Evolutionary conservation across 805 yeast genomes (phyloP).

Genomic region (Zygosaccharomyces siamensis): DNA sequence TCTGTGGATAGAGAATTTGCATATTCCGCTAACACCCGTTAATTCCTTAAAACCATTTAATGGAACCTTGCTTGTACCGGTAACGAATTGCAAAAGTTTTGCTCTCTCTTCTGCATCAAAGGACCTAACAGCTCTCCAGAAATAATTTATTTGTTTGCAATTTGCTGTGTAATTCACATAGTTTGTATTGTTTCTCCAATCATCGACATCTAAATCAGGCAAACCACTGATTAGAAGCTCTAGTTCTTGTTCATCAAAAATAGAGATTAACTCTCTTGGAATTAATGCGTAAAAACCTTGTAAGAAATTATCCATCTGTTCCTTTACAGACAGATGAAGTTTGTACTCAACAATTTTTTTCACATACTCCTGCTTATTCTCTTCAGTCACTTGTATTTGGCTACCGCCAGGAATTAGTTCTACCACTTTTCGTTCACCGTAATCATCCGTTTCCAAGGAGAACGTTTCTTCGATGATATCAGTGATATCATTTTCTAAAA

Average conservation of each 20-base stretch:
- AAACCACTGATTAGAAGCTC: constrained; percentile 90
- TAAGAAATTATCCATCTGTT: constrained; percentile 80
- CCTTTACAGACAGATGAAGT: constrained; percentile 73
- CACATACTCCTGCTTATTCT: constrained; percentile 87
- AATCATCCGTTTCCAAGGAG: constrained; percentile 88
- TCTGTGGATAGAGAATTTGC: constrained; percentile 83
- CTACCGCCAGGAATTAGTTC: constrained; percentile 82
- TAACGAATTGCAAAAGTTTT: constrained; percentile 86
- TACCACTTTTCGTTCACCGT: constrained; percentile 79
- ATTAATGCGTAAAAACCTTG: constrained; percentile 88
- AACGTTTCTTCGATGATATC: constrained; percentile 93
- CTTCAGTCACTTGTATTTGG: constrained; percentile 81
- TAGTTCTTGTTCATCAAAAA: constrained; percentile 92
- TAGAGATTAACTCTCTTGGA: constrained; percentile 73
- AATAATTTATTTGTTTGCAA: constrained; percentile 88
- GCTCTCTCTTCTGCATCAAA: constrained; percentile 94
- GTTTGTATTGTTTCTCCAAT: constrained; percentile 84
- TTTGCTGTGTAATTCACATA: constrained; percentile 78
- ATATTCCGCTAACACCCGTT: constrained; percentile 79
- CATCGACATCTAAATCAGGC: constrained; percentile 93
- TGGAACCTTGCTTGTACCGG: constrained; percentile 97
- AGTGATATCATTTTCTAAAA: constrained; percentile 93
- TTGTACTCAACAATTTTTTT: constrained; percentile 80
- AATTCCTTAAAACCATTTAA: constrained; percentile 87
- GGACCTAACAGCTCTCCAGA: constrained; percentile 96